These are phyloP conservation scores for Bolboschoenus planiculmis DNA, from an alignment of 176 grass and related monocot species.

Conservation along the genomic window DNA sequence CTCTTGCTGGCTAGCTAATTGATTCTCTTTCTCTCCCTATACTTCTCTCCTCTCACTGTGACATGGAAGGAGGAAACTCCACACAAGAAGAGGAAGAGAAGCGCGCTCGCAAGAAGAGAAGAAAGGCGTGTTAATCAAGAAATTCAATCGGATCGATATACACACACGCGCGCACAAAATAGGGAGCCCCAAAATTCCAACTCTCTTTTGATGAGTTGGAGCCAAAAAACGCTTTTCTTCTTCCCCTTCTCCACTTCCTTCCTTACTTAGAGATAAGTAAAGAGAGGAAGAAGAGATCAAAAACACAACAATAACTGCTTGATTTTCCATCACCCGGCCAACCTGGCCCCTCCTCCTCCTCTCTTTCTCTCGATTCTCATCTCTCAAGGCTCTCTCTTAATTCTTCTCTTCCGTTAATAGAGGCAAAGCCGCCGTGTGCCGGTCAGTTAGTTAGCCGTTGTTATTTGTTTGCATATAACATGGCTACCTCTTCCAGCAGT, in stretches of 20 bases:
- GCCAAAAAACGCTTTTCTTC: neutral
- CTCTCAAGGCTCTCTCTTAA: neutral
- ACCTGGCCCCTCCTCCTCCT: too few species aligned
- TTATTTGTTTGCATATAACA: neutral
- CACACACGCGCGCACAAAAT: too few species aligned
- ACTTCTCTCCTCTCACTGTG: neutral
- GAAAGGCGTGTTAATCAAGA: neutral
- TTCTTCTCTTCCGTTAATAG: neutral
- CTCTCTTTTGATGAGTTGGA: neutral
- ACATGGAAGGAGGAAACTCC: constrained; percentile 23
- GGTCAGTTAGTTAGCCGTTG: neutral
- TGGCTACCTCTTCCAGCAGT: constrained; percentile 11
- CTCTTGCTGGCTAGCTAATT: neutral
- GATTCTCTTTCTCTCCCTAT: neutral
- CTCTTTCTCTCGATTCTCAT: neutral
- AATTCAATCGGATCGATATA: too few species aligned
- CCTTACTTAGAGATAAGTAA: neutral
- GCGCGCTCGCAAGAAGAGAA: constrained; percentile 14
- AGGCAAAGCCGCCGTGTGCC: neutral
- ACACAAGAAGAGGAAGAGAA: constrained; percentile 28
- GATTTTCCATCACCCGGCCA: neutral
- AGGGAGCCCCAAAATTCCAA: neutral
- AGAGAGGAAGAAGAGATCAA: neutral
- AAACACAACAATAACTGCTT: neutral
- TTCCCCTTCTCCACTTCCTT: constrained; percentile 9